phyloP scores from a whole-genome alignment of 768 basidiomycete genomes.

The Fistulinella prunicolor region DNA sequence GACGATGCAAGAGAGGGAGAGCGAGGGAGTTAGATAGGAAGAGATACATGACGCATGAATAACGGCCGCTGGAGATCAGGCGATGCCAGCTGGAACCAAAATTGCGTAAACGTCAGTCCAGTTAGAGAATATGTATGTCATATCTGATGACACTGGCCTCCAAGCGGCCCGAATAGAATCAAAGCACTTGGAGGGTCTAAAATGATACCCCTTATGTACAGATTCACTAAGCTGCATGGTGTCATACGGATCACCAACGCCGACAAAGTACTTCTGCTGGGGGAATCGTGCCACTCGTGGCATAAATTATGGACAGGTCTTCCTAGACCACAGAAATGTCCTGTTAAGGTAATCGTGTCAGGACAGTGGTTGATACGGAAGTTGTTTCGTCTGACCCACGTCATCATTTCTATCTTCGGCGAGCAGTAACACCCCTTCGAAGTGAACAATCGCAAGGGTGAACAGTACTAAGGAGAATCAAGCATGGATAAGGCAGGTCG shows the following conservation, averaged over 20 bases:
- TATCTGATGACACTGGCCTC: constrained; percentile 1
- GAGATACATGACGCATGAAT: neutral
- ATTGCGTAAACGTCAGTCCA: constrained; percentile 2
- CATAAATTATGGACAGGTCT: constrained; percentile 78
- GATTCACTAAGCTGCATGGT: too few species aligned
- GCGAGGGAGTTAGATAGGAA: neutral
- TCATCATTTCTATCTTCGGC: constrained; percentile 41
- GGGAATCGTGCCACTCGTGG: constrained; percentile 69
- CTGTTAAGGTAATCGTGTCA: too few species aligned
- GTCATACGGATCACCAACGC: constrained; percentile 78
- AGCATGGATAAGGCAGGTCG: neutral
- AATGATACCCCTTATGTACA: neutral
- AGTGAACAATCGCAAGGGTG: constrained; percentile 81
- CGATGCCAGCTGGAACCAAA: constrained; percentile 9
- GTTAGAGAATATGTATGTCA: neutral
- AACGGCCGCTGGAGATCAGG: neutral
- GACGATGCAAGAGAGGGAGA: neutral
- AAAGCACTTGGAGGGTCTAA: neutral
- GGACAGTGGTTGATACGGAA: too few species aligned
- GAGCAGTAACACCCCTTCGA: constrained; percentile 68
- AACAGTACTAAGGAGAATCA: constrained; percentile 55
- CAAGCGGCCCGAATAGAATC: constrained; percentile 1
- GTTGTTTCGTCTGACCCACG: constrained; percentile 32
- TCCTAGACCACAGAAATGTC: constrained; percentile 59
- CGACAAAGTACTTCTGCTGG: constrained; percentile 69